phyloP scores from a whole-genome alignment of 169 alveolate genomes.

The Perkinsus chesapeaki region DNA sequence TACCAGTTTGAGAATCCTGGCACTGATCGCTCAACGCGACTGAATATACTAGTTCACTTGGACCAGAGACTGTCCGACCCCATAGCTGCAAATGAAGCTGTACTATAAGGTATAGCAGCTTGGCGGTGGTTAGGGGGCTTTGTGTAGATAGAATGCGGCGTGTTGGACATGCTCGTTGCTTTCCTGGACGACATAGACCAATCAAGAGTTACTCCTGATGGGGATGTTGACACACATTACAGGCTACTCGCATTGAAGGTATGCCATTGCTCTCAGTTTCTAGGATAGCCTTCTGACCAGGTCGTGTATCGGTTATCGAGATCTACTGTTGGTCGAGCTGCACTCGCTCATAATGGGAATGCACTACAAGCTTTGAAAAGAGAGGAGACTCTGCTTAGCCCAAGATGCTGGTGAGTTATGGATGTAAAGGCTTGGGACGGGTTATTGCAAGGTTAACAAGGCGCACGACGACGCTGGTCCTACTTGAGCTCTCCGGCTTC shows the following conservation, averaged over 20 bases:
- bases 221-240: not conserved
- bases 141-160: not conserved
- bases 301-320: not conserved
- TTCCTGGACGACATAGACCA: not conserved
- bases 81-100: not conserved
- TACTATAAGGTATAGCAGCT: not conserved
- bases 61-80: not conserved
- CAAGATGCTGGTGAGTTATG: not conserved
- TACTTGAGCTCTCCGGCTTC: not conserved
- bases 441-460: not conserved
- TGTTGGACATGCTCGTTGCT: not conserved
- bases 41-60: not conserved
- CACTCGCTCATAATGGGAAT: not conserved
- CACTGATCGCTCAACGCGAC: not conserved
- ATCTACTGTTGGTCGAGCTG: not conserved
- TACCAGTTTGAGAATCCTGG: not conserved
- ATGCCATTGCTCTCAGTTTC: not conserved
- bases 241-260: not conserved
- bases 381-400: not conserved
- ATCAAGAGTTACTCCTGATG: not conserved
- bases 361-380: not conserved
- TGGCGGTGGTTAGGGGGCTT: not conserved
- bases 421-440: no score
- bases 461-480: not conserved
- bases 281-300: not conserved